Percentiles rank a stretch among this genome's conserved stretches.
Conservation (phyloP, 805 yeast genomes). For the Wickerhamomyces tratensis region DNA sequence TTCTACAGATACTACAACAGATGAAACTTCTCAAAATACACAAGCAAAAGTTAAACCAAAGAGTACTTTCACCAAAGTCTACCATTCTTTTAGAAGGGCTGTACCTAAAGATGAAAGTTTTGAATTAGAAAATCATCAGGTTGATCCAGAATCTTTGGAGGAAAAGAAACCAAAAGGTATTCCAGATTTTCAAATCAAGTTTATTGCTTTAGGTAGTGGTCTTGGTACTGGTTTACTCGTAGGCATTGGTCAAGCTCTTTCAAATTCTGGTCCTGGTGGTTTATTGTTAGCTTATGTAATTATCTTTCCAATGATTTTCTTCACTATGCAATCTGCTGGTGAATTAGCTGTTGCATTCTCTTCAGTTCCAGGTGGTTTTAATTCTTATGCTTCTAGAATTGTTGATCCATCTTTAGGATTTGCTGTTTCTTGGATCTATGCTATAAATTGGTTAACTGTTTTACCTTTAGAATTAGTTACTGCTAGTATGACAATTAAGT, state of each 20-base stretch:
- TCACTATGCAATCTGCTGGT: slow-evolving; percentile 55
- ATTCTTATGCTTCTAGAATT: slow-evolving; percentile 43
- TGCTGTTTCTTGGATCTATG: slow-evolving; percentile 54
- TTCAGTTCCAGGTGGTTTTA: slow-evolving; percentile 53
- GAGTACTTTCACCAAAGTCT: slow-evolving; percentile 10
- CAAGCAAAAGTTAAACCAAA: too few species aligned
- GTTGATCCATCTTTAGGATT: slow-evolving; percentile 50
- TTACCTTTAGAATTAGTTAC: slow-evolving; percentile 58
- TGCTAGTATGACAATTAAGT: slow-evolving; percentile 50
- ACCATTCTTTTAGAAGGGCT: slow-evolving; percentile 10
- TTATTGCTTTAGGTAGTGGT: slow-evolving; percentile 80
- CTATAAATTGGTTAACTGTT: slow-evolving; percentile 54
- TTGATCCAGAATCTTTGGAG: slow-evolving; percentile 8
- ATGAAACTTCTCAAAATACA: too few species aligned
- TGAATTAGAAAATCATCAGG: not conserved
- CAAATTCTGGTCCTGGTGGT: slow-evolving; percentile 37
- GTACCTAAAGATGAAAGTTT: not conserved
- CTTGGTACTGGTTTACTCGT: slow-evolving; percentile 70
- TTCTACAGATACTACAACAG: too few species aligned
- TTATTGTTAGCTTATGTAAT: slow-evolving; percentile 46
- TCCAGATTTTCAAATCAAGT: slow-evolving; percentile 39
- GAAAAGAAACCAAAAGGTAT: slow-evolving; percentile 19
- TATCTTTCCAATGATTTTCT: slow-evolving; percentile 48
- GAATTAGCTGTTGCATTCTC: slow-evolving; percentile 56
- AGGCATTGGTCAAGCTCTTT: slow-evolving; percentile 42